Evolutionary conservation across 306 rosid species (phyloP), one percentile per base, ranked within the genome.

Genomic region (Gynostemma pentaphyllum): DNA sequence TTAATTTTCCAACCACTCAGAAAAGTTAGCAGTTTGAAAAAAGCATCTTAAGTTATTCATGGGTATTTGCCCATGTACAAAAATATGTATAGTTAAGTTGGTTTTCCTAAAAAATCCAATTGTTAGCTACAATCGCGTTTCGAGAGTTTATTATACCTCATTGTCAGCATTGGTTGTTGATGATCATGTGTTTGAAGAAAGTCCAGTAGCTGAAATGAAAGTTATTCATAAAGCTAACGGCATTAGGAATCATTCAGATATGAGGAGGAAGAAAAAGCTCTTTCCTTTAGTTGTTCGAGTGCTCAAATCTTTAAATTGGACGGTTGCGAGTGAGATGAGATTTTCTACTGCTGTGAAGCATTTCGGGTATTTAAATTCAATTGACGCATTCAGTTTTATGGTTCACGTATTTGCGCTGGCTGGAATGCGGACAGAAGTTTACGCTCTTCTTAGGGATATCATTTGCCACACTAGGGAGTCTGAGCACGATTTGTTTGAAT

Each of bases 301-400:
- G 53, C 69, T 80, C 5, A 87, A 87, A 53, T 60, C 91, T 45
- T 73, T 82, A 76, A 66, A 73, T 51, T 84, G 86, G 85, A 18
- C 18, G 48, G 74, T 70, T 64, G 81, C 83, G 0, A 72, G 83
- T 18, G 65, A 70, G 28, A 65, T 49, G 28, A 74, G 69, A 69
- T 87, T 87, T 70, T 69, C 79, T 34, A 61, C 60, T 4, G 78
- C 84, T 23, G 82, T 78, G 50, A 66, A 70, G 39, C 40, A 23
- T 40, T 70, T 73, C 26, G 85, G 87, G 40, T 73, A 79, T 77
- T 26, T 74, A 18, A 72, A 78, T 68, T 78, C 88, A 41, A 49
- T 84, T 15, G 9, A 41, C 56, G 82, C 75, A 32, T 78, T 82
- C 64, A 78, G 74, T 62, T 70, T 78, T 37, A 70, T 84, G 12